Percentiles rank a stretch among this genome's conserved stretches.
Conservation (phyloP, 768 basidiomycete genomes). For the Candolleomyces eurysporus region DNA sequence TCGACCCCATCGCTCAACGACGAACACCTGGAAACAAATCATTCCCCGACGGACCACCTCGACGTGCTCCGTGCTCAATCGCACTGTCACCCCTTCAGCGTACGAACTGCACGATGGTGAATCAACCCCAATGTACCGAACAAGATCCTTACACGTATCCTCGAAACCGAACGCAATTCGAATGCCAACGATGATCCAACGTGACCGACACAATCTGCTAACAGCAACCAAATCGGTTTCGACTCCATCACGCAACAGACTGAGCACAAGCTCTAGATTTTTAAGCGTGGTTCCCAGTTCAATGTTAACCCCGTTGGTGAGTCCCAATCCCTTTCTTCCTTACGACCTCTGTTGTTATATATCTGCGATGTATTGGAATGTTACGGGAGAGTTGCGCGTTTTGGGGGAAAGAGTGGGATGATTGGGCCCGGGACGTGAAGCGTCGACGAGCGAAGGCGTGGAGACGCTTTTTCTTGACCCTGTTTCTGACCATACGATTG, state of each 20-base stretch:
- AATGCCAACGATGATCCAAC: too few relatives aligned
- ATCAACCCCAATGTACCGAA: too few relatives aligned
- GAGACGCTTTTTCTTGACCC: not conserved
- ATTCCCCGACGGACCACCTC: too few relatives aligned
- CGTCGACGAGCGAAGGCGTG: not conserved
- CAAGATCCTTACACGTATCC: too few relatives aligned
- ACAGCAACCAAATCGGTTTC: conserved; percentile 70
- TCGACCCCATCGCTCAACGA: too few relatives aligned
- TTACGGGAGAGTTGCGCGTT: not conserved
- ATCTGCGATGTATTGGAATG: too few relatives aligned
- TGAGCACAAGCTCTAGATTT: conserved; percentile 83
- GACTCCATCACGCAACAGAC: conserved; percentile 97
- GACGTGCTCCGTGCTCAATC: too few relatives aligned
- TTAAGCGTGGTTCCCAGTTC: conserved; percentile 99
- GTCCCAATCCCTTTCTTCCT: conserved; percentile 27
- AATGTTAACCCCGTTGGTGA: conserved; percentile 94
- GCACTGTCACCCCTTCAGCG: too few relatives aligned
- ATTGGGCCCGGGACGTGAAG: conserved; percentile 1
- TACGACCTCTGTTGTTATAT: not conserved
- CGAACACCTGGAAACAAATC: too few relatives aligned
- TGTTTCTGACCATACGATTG: not conserved
- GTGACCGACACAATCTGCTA: not conserved
- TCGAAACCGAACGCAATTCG: too few relatives aligned
- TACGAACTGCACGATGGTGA: too few relatives aligned
- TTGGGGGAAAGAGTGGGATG: not conserved